phyloP scores from a whole-genome alignment of 257 asterid species.

The Solanum paucissectum region DNA sequence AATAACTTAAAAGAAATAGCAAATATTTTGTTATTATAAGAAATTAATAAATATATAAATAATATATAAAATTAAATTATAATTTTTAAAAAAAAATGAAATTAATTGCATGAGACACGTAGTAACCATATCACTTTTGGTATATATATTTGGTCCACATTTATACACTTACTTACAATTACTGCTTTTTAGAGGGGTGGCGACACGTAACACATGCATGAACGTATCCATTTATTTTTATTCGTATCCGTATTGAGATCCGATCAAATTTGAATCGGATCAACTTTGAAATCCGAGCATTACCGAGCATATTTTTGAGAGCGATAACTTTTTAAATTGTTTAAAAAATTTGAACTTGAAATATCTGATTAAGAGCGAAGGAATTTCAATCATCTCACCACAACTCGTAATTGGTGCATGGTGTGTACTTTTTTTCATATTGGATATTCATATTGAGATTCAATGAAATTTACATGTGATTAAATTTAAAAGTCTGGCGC shows the following conservation, averaged over 20 bases:
- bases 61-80: not conserved
- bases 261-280: not conserved
- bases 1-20: not conserved
- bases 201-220: slow-evolving; percentile 2
- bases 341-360: not conserved
- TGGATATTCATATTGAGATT: not conserved
- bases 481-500: no score
- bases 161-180: not conserved
- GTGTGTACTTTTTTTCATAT: no score
- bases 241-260: rapidly evolving
- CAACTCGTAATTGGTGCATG: not conserved
- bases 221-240: not conserved
- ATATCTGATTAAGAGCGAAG: rapidly evolving
- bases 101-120: not conserved
- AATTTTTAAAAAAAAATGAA: not conserved
- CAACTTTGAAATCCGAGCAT: not conserved
- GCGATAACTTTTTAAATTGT: no score
- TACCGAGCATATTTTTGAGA: not conserved
- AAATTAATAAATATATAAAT: not conserved
- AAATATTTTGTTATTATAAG: not conserved
- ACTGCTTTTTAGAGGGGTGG: not conserved
- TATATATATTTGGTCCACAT: not conserved
- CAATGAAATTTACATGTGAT: no score
- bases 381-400: not conserved
- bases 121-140: not conserved